Base-by-base conservation (phyloP, 2,329 filamentous ascomycete genomes). In the Akanthomyces muscarius region DNA sequence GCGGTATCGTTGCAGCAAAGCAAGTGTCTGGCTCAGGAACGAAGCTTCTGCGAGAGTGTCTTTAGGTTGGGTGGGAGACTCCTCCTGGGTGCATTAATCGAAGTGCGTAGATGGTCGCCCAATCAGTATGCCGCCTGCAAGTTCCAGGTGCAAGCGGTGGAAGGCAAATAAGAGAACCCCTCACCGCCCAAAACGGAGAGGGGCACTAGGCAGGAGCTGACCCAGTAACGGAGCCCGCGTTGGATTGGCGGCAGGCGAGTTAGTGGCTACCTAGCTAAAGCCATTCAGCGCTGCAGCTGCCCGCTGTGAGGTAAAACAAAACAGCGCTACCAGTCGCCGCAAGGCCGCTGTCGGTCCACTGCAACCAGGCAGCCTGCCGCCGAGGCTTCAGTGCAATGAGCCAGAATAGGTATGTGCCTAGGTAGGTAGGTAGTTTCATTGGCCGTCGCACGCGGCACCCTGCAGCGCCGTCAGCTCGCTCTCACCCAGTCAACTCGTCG, bases 91-190 rank as follows among this genome's bases (percentile, higher is more conserved):
- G 61, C 52, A 56, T 44, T 52, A 38, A 63, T 57, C 28, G 16
- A 53, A 56, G 44, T 38, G 45, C 44, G 60, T 52, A 51, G 44
- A 30, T 18, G 25, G 42, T 50, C 52, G 44, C 53, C 53, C 54
- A 63, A 63, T 63, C 61, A 57, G 23, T 51, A 21, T 38, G 62
- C 41, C 28, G 55, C 55, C 47, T 59, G 42, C 53, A 55, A 28
- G 60, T 62, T 55, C 54, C 48, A 63, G 36, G 54, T 51, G 28
- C 48, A 25, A 45, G 42, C 41, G 30, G 48, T 54, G 48, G 48
- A 56, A 63, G 54, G 41, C 50, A 61, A 53, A 61, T 61, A 36
- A 53, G n/a, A 47, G 54, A 50, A 58, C 62, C 62, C 62, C 62
- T 63, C 62, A 63, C 62, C 62, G 62, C 62, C 62, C 55, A 41